Evolutionary conservation across 345 rosid genomes (phyloP).

Genomic region (Salix arbutifolia): DNA sequence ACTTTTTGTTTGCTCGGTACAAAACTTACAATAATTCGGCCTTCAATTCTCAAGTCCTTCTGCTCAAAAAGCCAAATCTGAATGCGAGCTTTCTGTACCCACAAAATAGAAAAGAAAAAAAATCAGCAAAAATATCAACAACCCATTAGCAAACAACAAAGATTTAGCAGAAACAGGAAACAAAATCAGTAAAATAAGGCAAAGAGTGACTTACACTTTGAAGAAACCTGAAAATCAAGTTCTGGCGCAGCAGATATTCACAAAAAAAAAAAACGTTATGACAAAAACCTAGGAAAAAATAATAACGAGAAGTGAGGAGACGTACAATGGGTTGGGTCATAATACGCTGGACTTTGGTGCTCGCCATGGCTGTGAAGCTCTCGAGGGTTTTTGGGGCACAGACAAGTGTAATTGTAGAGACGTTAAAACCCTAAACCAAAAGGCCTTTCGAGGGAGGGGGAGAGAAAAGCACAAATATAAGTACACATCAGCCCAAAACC

Average conservation of each 20-base stretch:
- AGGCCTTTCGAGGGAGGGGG: not conserved
- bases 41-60: slow-evolving; percentile 91
- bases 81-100: slow-evolving; percentile 79
- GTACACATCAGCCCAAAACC: too few relatives aligned
- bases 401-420: not conserved
- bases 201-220: slow-evolving; percentile 61
- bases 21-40: slow-evolving; percentile 54
- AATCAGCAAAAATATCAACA: not conserved
- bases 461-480: too few relatives aligned
- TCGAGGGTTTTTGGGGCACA: slow-evolving; percentile 8
- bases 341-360: slow-evolving; percentile 80
- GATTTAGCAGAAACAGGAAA: not conserved
- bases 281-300: not conserved
- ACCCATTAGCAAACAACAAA: not conserved
- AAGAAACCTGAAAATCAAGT: slow-evolving; percentile 91
- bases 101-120: not conserved
- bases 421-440: slow-evolving; percentile 3
- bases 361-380: slow-evolving; percentile 53
- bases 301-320: not conserved
- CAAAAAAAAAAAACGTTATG: not conserved
- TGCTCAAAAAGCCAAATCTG: slow-evolving; percentile 99
- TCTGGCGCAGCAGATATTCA: slow-evolving; percentile 34
- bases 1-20: not conserved
- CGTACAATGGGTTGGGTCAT: slow-evolving; percentile 80
- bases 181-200: not conserved